A percentile compares a stretch with the other conserved stretches of the same genome.
phyloP scores from a whole-genome alignment of 2,329 filamentous ascomycete species.

The Pseudogymnoascus sp. region DNA sequence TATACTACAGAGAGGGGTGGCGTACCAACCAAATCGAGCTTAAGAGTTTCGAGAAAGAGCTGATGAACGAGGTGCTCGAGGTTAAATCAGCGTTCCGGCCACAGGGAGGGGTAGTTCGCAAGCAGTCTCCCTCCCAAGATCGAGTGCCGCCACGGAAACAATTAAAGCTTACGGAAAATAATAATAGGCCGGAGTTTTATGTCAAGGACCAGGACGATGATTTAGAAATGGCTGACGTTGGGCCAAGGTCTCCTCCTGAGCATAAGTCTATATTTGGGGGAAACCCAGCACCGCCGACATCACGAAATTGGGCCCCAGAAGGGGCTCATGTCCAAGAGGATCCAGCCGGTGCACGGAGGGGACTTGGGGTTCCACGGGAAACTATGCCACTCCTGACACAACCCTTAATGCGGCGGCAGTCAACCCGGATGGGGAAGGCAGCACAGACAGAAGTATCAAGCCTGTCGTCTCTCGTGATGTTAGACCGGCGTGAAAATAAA shows the following conservation, averaged over 20 bases:
- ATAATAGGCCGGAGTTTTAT: background rate
- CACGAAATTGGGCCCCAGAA: background rate
- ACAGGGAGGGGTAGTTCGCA: conserved; percentile 10
- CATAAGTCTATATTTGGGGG: conserved; percentile 1
- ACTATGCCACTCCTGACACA: background rate
- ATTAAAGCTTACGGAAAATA: background rate
- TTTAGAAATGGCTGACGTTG: background rate
- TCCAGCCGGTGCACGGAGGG: background rate
- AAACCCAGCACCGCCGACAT: background rate
- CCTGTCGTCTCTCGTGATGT: conserved; percentile 35
- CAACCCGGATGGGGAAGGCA: background rate
- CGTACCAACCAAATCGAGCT: conserved; percentile 61
- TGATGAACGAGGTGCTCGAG: conserved; percentile 23
- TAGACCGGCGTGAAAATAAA: conserved; percentile 41
- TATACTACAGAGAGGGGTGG: conserved; percentile 86
- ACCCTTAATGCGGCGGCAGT: background rate
- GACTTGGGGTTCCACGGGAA: background rate
- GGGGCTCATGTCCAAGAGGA: background rate
- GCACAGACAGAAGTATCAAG: background rate
- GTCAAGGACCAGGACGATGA: conserved; percentile 1
- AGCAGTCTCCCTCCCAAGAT: background rate
- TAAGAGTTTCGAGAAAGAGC: conserved; percentile 53
- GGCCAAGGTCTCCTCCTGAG: background rate
- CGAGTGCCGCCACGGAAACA: background rate
- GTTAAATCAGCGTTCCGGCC: conserved; percentile 8